Evolutionary conservation across 768 basidiomycete genomes (phyloP).

Genomic region (Gloeopeniophorella convolvens): DNA sequence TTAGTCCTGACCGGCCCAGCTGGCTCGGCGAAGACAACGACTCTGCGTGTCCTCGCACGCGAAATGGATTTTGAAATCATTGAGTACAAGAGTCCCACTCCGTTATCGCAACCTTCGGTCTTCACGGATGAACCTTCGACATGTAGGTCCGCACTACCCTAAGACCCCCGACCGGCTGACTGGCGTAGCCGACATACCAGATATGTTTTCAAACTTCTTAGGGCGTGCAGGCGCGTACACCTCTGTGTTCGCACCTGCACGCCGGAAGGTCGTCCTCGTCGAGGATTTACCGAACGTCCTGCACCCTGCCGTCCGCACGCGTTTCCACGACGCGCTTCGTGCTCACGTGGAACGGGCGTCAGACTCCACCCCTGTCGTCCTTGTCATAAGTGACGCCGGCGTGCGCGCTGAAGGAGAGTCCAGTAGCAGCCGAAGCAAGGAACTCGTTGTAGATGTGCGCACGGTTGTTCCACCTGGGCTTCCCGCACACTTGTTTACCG

Average conservation of each 20-base stretch:
- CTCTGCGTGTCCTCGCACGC: conserved; percentile 62
- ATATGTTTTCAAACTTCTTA: conserved; percentile 74
- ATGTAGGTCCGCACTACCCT: neutral
- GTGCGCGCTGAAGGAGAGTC: conserved; percentile 58
- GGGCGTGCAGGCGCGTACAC: conserved; percentile 58
- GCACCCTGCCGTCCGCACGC: conserved; percentile 57
- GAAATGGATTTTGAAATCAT: conserved; percentile 76
- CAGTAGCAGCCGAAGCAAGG: conserved; percentile 40
- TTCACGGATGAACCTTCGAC: conserved; percentile 13
- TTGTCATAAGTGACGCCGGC: conserved; percentile 81
- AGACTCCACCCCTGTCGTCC: conserved; percentile 55
- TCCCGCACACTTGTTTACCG: conserved; percentile 67
- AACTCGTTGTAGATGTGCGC: conserved; percentile 58
- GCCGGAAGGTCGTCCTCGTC: conserved; percentile 55
- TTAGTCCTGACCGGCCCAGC: conserved; percentile 83
- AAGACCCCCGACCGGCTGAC: neutral
- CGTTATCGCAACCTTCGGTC: conserved; percentile 58
- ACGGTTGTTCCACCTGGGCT: conserved; percentile 64
- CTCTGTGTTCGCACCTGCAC: conserved; percentile 37
- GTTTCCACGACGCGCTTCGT: conserved; percentile 67
- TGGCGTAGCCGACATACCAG: conserved; percentile 17
- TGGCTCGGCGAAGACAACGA: conserved; percentile 87
- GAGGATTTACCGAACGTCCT: conserved; percentile 91
- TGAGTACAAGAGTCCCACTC: conserved; percentile 47
- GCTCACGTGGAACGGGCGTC: conserved; percentile 40